Percentiles rank a stretch among this genome's conserved stretches.
Conservation (phyloP, 2,329 filamentous ascomycete species). For the Exophiala sp. region DNA sequence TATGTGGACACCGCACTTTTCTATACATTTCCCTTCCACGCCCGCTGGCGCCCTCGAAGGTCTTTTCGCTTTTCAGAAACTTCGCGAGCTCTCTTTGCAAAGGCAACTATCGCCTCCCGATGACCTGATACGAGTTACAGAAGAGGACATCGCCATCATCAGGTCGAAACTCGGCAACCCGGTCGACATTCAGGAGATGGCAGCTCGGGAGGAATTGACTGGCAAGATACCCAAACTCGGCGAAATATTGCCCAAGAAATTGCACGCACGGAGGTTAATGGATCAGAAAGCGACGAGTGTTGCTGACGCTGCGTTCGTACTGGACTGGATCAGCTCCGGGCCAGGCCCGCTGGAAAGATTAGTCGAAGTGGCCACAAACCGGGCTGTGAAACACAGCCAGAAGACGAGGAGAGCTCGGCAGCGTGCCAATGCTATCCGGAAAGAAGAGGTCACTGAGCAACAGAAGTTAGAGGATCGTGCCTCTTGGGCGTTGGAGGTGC, state of each 20-base stretch:
- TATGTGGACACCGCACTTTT: slow-evolving; percentile 60
- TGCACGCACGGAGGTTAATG: slow-evolving; percentile 54
- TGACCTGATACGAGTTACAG: slow-evolving; percentile 42
- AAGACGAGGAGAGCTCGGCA: slow-evolving; percentile 17
- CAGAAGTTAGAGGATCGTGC: slow-evolving; percentile 27
- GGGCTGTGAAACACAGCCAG: slow-evolving; percentile 17
- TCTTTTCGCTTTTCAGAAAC: slow-evolving; percentile 54
- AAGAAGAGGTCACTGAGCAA: slow-evolving; percentile 21
- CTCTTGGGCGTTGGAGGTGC: slow-evolving; percentile 31
- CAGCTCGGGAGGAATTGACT: slow-evolving; percentile 31
- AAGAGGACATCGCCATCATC: slow-evolving; percentile 37
- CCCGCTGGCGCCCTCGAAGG: slow-evolving; percentile 42
- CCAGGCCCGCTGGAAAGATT: slow-evolving; percentile 28
- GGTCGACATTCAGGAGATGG: slow-evolving; percentile 14
- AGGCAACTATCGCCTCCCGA: slow-evolving; percentile 53
- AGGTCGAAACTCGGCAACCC: slow-evolving; percentile 36
- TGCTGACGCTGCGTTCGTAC: slow-evolving; percentile 58
- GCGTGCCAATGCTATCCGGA: slow-evolving; percentile 15
- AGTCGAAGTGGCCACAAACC: slow-evolving; percentile 15
- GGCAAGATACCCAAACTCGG: slow-evolving; percentile 42
- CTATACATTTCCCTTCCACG: slow-evolving; percentile 52
- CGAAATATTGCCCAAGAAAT: slow-evolving; percentile 45
- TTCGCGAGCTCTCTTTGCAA: slow-evolving; percentile 59
- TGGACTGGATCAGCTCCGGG: slow-evolving; percentile 47
- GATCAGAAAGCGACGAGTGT: slow-evolving; percentile 62